phyloP scores from a whole-genome alignment of 2,329 filamentous ascomycete genomes.

The Conoideocrella luteorostrata region DNA sequence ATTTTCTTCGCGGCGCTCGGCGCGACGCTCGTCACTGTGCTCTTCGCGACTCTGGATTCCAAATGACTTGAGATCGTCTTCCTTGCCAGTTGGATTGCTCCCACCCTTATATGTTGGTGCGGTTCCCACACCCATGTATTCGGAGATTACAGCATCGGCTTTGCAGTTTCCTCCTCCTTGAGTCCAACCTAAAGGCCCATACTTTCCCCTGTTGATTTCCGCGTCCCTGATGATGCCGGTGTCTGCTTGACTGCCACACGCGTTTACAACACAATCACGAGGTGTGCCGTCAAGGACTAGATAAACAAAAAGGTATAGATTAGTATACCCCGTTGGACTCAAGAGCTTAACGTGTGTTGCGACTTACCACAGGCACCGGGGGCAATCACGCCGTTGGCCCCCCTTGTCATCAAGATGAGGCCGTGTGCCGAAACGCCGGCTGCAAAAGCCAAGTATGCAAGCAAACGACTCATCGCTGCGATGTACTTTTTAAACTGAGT shows the following conservation, averaged over 20 bases:
- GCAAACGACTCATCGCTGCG: neutral
- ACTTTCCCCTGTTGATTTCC: conserved; percentile 6
- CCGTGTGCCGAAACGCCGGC: conserved; percentile 6
- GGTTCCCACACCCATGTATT: conserved; percentile 6
- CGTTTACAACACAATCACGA: conserved; percentile 9
- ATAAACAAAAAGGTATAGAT: neutral
- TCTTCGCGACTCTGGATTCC: neutral
- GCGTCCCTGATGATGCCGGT: conserved; percentile 9
- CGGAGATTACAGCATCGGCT: conserved; percentile 1
- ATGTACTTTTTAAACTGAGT: neutral
- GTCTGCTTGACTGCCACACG: conserved; percentile 9
- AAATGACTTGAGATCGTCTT: neutral
- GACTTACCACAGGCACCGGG: conserved; percentile 7
- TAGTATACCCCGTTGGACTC: neutral
- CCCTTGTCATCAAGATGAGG: neutral
- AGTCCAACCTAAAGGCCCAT: conserved; percentile 6
- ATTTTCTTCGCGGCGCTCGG: neutral
- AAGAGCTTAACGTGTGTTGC: neutral
- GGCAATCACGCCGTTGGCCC: conserved; percentile 6
- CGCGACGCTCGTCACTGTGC: neutral
- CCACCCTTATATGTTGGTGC: conserved; percentile 4
- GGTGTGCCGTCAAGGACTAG: conserved; percentile 8
- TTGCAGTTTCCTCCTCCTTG: conserved; percentile 7
- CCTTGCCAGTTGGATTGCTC: neutral
- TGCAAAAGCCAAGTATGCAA: neutral